Evolutionary conservation across 805 yeast genomes (phyloP).

Genomic region (Ogataea henricii): DNA sequence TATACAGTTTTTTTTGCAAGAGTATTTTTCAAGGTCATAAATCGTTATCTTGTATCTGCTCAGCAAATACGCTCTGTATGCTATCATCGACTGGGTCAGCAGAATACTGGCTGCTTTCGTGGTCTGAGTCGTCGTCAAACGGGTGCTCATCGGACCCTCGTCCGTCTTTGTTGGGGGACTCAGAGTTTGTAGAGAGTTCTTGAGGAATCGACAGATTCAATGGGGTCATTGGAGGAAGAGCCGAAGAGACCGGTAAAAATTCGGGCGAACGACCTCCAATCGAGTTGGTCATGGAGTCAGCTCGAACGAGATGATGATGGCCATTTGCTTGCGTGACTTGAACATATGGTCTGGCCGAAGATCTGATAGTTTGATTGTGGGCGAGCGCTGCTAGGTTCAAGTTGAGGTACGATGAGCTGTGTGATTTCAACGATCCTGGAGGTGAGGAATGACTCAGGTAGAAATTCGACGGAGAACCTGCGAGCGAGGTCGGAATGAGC

Average conservation of each 20-base stretch:
- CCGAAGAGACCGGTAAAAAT: slow-evolving; percentile 36
- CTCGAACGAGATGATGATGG: slow-evolving; percentile 19
- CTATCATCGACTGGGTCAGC: slow-evolving; percentile 10
- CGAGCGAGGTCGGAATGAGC: slow-evolving; percentile 51
- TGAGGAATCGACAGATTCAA: slow-evolving; percentile 30
- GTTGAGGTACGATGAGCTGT: slow-evolving; percentile 26
- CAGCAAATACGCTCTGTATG: slow-evolving; percentile 21
- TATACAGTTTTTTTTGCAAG: neutral
- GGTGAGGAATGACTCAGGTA: slow-evolving; percentile 57
- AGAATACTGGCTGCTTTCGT: slow-evolving; percentile 9
- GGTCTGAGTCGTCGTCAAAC: slow-evolving; percentile 24
- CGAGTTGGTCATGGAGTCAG: slow-evolving; percentile 28
- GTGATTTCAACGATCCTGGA: slow-evolving; percentile 39
- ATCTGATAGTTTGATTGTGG: slow-evolving; percentile 19
- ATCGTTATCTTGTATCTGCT: slow-evolving; percentile 25
- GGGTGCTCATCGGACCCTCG: slow-evolving; percentile 17
- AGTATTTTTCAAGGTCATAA: slow-evolving; percentile 11
- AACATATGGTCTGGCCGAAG: slow-evolving; percentile 18
- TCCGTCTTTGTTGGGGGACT: neutral
- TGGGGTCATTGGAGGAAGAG: slow-evolving; percentile 42
- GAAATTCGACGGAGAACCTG: slow-evolving; percentile 58
- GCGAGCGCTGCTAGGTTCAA: slow-evolving; percentile 9
- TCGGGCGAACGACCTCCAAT: slow-evolving; percentile 37
- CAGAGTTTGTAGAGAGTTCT: slow-evolving; percentile 8
- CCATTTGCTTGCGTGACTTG: slow-evolving; percentile 3